Evolutionary conservation across 306 rosid genomes (phyloP).

Genomic region (Gleditsia sinensis): DNA sequence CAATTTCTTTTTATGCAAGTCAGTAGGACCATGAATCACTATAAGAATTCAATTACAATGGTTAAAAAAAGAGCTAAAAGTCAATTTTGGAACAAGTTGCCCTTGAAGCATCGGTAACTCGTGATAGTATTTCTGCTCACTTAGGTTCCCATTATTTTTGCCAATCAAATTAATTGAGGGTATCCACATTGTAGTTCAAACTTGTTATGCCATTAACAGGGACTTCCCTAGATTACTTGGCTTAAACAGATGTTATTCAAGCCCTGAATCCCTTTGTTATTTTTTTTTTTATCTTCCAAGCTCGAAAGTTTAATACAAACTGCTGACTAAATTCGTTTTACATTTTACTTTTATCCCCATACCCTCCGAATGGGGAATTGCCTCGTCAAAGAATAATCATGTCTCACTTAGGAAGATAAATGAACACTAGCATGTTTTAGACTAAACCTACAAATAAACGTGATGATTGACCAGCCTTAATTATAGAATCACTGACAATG

Average conservation of each 20-base stretch:
- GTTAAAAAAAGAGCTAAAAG: too few species aligned
- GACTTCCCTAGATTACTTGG: not conserved
- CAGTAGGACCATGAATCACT: too few species aligned
- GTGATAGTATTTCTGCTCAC: not conserved
- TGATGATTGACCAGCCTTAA: not conserved
- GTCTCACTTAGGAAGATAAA: not conserved
- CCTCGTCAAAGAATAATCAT: too few species aligned
- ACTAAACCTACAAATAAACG: not conserved
- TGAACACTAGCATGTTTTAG: not conserved
- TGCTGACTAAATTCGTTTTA: not conserved
- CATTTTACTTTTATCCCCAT: too few species aligned
- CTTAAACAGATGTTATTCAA: not conserved
- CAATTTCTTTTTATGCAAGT: too few species aligned
- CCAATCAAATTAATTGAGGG: not conserved
- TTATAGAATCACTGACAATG: too few species aligned
- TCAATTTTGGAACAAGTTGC: too few species aligned
- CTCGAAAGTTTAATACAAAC: not conserved
- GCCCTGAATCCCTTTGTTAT: not conserved
- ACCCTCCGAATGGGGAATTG: too few species aligned
- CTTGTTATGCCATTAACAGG: not conserved
- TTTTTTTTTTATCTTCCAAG: slow-evolving; percentile 1
- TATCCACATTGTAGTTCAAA: not conserved
- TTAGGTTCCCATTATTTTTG: not conserved
- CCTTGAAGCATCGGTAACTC: not conserved
- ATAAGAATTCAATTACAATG: too few species aligned